These are phyloP conservation scores for Cordia subcordata DNA, from an alignment of 257 asterid species.

Conservation along the genomic window DNA sequence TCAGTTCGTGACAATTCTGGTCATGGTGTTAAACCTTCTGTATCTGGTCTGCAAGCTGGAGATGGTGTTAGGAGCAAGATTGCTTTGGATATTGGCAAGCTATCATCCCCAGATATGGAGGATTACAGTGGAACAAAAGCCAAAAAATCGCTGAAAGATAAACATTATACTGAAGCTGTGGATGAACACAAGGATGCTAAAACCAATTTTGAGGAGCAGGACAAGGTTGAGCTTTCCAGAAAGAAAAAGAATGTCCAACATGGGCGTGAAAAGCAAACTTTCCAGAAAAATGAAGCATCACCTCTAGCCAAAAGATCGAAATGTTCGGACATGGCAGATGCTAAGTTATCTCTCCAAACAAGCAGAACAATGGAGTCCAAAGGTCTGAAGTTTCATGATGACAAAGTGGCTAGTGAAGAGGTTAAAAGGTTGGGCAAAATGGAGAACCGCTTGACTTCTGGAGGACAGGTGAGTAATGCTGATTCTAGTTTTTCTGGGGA, in stretches of 20 bases:
- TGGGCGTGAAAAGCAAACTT: conserved; percentile 40
- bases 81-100: conserved; percentile 27
- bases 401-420: conserved; percentile 23
- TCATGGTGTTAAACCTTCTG: conserved; percentile 16
- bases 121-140: conserved; percentile 32
- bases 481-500: conserved; percentile 45
- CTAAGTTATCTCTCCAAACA: conserved; percentile 21
- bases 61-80: conserved; percentile 22
- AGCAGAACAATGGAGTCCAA: conserved; percentile 31
- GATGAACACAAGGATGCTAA: conserved; percentile 28
- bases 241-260: conserved; percentile 38
- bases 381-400: conserved; percentile 22
- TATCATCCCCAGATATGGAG: conserved; percentile 30
- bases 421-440: conserved; percentile 36
- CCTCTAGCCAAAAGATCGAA: conserved; percentile 42
- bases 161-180: conserved; percentile 27
- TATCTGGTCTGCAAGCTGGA: conserved; percentile 20
- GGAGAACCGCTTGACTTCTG: conserved; percentile 24
- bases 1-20: conserved; percentile 3
- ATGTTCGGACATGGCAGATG: conserved; percentile 34
- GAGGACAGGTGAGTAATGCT: conserved; percentile 27
- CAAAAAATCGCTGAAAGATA: conserved; percentile 32
- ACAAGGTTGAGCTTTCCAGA: conserved; percentile 24
- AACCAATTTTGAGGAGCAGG: conserved; percentile 28
- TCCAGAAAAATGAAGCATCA: conserved; percentile 24